Percentiles rank a stretch among this genome's conserved stretches.
Evolutionary conservation across 2,329 filamentous ascomycete genomes (phyloP).

Genomic region (Fusarium fracticaudum): DNA sequence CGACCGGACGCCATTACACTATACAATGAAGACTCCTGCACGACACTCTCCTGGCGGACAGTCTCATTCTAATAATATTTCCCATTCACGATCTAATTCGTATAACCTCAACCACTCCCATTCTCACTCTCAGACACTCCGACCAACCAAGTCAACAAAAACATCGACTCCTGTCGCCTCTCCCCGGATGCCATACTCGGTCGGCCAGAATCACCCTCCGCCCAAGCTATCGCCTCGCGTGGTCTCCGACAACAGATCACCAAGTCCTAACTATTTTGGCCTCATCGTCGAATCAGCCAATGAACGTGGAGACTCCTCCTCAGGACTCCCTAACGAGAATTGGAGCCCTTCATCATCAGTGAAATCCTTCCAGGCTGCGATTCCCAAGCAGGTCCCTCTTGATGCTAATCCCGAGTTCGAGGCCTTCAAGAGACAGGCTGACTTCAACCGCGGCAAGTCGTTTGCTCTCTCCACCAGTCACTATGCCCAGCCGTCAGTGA

Average conservation of each 20-base stretch:
- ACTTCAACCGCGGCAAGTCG: slow-evolving; percentile 64
- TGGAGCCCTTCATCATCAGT: slow-evolving; percentile 80
- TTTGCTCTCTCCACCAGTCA: slow-evolving; percentile 59
- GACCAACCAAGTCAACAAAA: slow-evolving; percentile 51
- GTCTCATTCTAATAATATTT: slow-evolving; percentile 37
- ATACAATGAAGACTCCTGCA: slow-evolving; percentile 59
- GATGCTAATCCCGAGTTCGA: slow-evolving; percentile 86
- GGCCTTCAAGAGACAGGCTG: slow-evolving; percentile 78
- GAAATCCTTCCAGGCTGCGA: slow-evolving; percentile 72
- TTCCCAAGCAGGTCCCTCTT: slow-evolving; percentile 75
- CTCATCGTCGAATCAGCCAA: slow-evolving; percentile 71
- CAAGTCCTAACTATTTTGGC: slow-evolving; percentile 90
- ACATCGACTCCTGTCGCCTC: slow-evolving; percentile 63
- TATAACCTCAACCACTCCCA: slow-evolving; percentile 53
- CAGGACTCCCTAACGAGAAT: slow-evolving; percentile 71
- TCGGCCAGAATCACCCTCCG: slow-evolving; percentile 64
- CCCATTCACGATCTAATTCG: slow-evolving; percentile 46
- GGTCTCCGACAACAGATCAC: slow-evolving; percentile 53
- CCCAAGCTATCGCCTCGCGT: slow-evolving; percentile 59
- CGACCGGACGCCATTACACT: slow-evolving; percentile 52
- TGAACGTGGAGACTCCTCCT: slow-evolving; percentile 73
- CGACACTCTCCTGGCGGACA: slow-evolving; percentile 50
- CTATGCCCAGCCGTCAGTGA: slow-evolving; percentile 51
- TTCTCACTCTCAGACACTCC: slow-evolving; percentile 54
- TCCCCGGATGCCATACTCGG: slow-evolving; percentile 61